Evolutionary conservation across 441 rosid genomes (phyloP).

Genomic region (Populus trichocarpa): DNA sequence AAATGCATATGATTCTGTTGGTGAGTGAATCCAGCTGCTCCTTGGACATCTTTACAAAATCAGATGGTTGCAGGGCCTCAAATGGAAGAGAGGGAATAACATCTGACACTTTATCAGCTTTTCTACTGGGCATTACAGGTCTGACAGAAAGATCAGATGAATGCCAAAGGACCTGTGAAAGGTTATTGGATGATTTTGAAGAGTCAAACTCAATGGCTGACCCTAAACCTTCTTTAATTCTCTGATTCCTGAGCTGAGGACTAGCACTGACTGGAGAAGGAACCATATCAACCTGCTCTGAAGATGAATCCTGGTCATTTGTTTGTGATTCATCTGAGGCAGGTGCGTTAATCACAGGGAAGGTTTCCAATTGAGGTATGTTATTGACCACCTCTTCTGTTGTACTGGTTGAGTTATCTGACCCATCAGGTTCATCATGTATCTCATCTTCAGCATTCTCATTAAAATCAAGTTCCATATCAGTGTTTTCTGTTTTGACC

Average conservation of each 20-base stretch:
- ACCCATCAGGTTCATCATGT: slow-evolving; percentile 71
- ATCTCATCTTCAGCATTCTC: slow-evolving; percentile 77
- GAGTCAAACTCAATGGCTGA: slow-evolving; percentile 49
- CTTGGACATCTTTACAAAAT: slow-evolving; percentile 72
- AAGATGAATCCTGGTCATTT: slow-evolving; percentile 51
- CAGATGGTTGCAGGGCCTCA: slow-evolving; percentile 65
- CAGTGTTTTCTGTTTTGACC: slow-evolving; percentile 85
- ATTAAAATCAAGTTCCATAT: slow-evolving; percentile 97
- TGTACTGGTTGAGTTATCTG: slow-evolving; percentile 41
- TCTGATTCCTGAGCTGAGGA: slow-evolving; percentile 59
- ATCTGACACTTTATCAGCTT: slow-evolving; percentile 69
- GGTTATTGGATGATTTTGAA: slow-evolving; percentile 52
- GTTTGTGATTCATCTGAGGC: slow-evolving; percentile 45
- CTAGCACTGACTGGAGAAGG: slow-evolving; percentile 59
- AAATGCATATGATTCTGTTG: slow-evolving; percentile 50
- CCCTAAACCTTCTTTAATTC: slow-evolving; percentile 49
- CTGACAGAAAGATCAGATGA: slow-evolving; percentile 90
- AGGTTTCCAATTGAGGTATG: slow-evolving; percentile 35
- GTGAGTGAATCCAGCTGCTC: slow-evolving; percentile 67
- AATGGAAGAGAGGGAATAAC: slow-evolving; percentile 71
- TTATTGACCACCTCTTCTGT: slow-evolving; percentile 43
- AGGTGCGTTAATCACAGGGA: slow-evolving; percentile 35
- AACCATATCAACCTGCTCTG: slow-evolving; percentile 51
- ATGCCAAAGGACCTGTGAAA: slow-evolving; percentile 83
- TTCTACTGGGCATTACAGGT: slow-evolving; percentile 96